Percentiles rank a stretch among this genome's conserved stretches.
Conservation (phyloP, 1,284 basidiomycete species). For the Microbotryum lychnidis-dioicae region DNA sequence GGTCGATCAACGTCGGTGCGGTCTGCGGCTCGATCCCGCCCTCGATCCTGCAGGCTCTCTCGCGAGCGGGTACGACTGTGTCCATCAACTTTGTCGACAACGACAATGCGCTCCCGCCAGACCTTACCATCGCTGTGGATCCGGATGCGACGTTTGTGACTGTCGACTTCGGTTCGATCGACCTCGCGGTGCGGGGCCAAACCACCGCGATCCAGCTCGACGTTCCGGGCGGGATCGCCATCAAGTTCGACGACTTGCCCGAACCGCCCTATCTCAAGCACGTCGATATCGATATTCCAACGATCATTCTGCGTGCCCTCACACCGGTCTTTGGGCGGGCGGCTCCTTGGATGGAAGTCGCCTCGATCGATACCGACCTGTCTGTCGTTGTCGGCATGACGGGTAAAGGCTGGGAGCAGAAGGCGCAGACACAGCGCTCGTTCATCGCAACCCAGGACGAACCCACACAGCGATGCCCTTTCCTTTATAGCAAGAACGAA, state of each 20-base stretch:
- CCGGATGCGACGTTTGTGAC: conserved; percentile 77
- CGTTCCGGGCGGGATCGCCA: conserved; percentile 53
- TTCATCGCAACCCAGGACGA: conserved; percentile 67
- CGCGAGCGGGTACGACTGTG: conserved; percentile 54
- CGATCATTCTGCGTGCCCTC: conserved; percentile 36
- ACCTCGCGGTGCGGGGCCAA: conserved; percentile 43
- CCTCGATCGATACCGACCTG: conserved; percentile 50
- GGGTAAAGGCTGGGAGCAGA: conserved; percentile 52
- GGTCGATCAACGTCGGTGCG: conserved; percentile 66
- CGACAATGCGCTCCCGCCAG: conserved; percentile 67
- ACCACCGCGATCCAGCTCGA: conserved; percentile 51
- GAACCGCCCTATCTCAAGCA: conserved; percentile 47
- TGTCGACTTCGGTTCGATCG: conserved; percentile 49
- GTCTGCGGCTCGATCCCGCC: conserved; percentile 55
- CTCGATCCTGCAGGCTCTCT: conserved; percentile 50
- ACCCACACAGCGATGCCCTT: conserved; percentile 50
- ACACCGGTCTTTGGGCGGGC: conserved; percentile 16
- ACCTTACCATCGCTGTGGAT: conserved; percentile 55
- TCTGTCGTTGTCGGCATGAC: conserved; percentile 62
- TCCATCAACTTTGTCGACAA: conserved; percentile 61
- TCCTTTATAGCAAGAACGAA: conserved; percentile 17
- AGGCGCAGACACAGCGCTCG: conserved; percentile 51
- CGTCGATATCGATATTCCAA: conserved; percentile 49
- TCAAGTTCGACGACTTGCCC: conserved; percentile 66
- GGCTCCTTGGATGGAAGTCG: conserved; percentile 62